Evolutionary conservation across 805 yeast genomes (phyloP).

Genomic region (Yarrowia sp.): DNA sequence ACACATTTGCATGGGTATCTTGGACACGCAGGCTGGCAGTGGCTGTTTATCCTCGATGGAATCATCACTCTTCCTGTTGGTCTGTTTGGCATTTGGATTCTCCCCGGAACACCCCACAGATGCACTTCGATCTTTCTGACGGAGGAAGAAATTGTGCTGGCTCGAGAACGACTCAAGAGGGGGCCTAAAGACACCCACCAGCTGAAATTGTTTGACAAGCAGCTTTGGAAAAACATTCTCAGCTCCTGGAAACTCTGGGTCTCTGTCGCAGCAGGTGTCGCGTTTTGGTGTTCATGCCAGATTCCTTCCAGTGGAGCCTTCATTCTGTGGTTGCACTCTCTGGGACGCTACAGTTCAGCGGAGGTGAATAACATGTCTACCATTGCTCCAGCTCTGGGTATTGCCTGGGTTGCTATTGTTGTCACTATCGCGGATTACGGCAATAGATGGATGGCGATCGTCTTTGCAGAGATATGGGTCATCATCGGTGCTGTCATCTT

Average conservation of each 20-base stretch:
- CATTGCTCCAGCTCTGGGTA: conserved; percentile 57
- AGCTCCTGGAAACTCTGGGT: conserved; percentile 61
- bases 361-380: conserved; percentile 50
- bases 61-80: too few species aligned
- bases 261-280: conserved; percentile 51
- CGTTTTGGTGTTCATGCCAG: conserved; percentile 52
- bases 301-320: neutral
- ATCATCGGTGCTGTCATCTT: conserved; percentile 51
- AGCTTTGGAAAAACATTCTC: conserved; percentile 52
- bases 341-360: neutral
- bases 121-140: too few species aligned
- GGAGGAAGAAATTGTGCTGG: too few species aligned
- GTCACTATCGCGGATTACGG: conserved; percentile 43
- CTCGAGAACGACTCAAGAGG: conserved; percentile 27
- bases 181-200: conserved; percentile 19
- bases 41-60: too few species aligned
- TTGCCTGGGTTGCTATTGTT: conserved; percentile 39
- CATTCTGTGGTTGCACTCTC: neutral
- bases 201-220: conserved; percentile 41
- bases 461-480: conserved; percentile 53
- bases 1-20: conserved; percentile 47
- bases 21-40: conserved; percentile 54
- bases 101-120: too few species aligned
- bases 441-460: conserved; percentile 52
- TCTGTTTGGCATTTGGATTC: too few species aligned